phyloP scores from a whole-genome alignment of 208 protist genomes.

The Leptomonas pyrrhocoris region DNA sequence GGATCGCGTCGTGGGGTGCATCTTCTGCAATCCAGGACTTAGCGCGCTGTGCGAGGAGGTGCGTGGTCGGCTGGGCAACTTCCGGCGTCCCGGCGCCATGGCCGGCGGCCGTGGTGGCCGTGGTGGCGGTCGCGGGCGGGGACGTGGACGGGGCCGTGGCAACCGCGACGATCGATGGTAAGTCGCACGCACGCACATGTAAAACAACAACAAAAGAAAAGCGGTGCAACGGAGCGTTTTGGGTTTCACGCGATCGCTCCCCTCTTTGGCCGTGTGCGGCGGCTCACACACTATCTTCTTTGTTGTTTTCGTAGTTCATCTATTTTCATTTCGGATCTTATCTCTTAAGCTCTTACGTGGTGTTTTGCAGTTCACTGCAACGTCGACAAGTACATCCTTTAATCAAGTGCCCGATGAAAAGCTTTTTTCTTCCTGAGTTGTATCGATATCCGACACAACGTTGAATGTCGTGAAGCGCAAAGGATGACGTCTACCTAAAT shows the following conservation, averaged over 20 bases:
- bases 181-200: background rate
- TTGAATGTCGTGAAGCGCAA: no score
- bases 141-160: slow-evolving; percentile 28
- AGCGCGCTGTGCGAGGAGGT: slow-evolving; percentile 74
- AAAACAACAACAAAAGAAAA: slow-evolving; percentile 22
- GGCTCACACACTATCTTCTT: background rate
- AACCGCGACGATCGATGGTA: slow-evolving; percentile 27
- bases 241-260: no score
- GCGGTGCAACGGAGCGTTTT: background rate
- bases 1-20: slow-evolving; percentile 72
- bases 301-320: slow-evolving; percentile 2
- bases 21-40: slow-evolving; percentile 78
- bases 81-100: slow-evolving; percentile 41
- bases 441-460: no score
- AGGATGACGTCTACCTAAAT: no score
- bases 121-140: slow-evolving; percentile 25
- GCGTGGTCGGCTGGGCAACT: slow-evolving; percentile 68
- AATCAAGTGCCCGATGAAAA: no score
- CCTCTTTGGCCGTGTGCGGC: background rate
- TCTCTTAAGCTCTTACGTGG: slow-evolving; percentile 11
- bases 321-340: slow-evolving; percentile 10
- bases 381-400: background rate
- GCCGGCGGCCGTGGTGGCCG: slow-evolving; percentile 27
- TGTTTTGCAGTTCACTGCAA: background rate
- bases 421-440: no score